Conservation (phyloP, 2,329 filamentous ascomycete species). For the Emergomyces pasteurianus region DNA sequence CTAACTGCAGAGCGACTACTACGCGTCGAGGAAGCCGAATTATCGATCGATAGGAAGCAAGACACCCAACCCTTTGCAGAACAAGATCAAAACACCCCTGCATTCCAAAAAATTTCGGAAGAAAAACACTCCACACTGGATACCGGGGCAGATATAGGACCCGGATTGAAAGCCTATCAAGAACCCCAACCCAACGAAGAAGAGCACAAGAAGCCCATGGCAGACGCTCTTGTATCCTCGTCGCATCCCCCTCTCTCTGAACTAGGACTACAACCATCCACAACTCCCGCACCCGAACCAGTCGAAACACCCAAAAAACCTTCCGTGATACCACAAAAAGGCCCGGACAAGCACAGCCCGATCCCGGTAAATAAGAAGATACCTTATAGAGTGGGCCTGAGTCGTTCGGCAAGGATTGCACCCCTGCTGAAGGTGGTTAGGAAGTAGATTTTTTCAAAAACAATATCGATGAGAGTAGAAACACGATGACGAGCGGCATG, state of each 20-base stretch:
- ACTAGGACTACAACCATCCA: not conserved
- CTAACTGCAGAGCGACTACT: conserved; percentile 1
- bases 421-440: conserved; percentile 36
- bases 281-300: not conserved
- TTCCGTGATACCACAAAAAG: conserved; percentile 12
- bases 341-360: conserved; percentile 30
- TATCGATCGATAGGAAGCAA: not conserved
- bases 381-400: conserved; percentile 37
- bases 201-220: not conserved
- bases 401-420: conserved; percentile 37
- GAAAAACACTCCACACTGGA: not conserved
- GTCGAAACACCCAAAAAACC: conserved; percentile 7
- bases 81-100: not conserved
- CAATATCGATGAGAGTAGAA: not conserved
- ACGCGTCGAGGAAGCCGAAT: not conserved
- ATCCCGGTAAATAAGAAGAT: conserved; percentile 28
- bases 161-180: not conserved
- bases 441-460: conserved; percentile 22
- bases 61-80: not conserved
- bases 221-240: not conserved
- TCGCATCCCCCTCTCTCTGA: not conserved
- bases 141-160: not conserved
- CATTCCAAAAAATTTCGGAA: not conserved
- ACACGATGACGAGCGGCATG: not conserved
- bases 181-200: not conserved